Evolutionary conservation across 1,139 yeast species (phyloP), one percentile per base, ranked within the genome.

Genomic region (Geotrichum phurueaensis): DNA sequence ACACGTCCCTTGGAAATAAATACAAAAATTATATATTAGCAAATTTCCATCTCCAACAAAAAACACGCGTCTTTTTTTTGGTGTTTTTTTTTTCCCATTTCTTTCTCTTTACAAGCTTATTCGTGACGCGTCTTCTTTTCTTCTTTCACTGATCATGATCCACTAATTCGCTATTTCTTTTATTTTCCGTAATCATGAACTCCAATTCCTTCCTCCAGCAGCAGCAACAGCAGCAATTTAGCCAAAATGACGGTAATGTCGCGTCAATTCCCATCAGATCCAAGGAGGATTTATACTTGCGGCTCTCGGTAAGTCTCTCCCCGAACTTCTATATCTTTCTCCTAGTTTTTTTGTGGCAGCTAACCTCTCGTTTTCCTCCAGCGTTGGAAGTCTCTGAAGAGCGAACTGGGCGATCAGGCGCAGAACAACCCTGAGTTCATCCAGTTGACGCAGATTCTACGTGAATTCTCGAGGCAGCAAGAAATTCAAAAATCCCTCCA

Each of bases 341-440:
- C 12, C 47, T 48, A 31, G 29, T 39, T 57, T n/a, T 20, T 51
- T 22, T 51, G 13, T 15, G n/a, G n/a, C 29, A 52, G 10, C 18
- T 20, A n/a, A 33, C 22, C 20, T n/a, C 54, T 51, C n/a, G 36
- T 15, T 2, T 23, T 25, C n/a, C 9, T 80, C 60, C 52, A 73
- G 73, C 72, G 77, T 45, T 74, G 73, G 73, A 74, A 73, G 59
- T 62, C 66, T 20, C 66, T 74, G 43, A 67, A 68, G 54, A 61
- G 65, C 20, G 73, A 69, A 48, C 70, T 72, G 43, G 75, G 76
- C 29, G 73, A 70, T n/a, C 68, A 66, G 43, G 72, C 71, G 25
- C 85, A 74, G 43, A 63, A 68, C 47, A 71, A 69, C 60, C 67
- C 70, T n/a, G 78, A 75, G 65, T 71, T 69, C 61, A 62, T 73